Percentiles rank a stretch among this genome's conserved stretches.
These are phyloP conservation scores for Wickerhamomyces pijperi DNA, from an alignment of 805 yeast genomes.

Conservation along the genomic window DNA sequence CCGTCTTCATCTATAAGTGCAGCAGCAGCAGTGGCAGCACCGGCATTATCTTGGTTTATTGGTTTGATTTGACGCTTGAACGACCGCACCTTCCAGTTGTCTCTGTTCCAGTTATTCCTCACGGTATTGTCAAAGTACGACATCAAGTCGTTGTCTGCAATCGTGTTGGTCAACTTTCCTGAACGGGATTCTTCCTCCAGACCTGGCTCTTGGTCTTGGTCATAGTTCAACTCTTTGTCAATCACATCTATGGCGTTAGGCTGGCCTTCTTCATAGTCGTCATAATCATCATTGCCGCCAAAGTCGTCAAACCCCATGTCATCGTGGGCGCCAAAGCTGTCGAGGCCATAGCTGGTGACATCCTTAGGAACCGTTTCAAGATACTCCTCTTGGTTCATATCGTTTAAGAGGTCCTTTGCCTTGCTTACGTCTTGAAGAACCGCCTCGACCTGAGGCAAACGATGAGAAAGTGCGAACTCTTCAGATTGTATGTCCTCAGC, in stretches of 20 bases:
- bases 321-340: neutral
- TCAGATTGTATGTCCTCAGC: slow-evolving; percentile 15
- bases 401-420: slow-evolving; percentile 35
- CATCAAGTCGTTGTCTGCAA: slow-evolving; percentile 50
- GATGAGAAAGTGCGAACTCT: slow-evolving; percentile 50
- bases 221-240: slow-evolving; percentile 11
- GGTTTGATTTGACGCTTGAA: neutral
- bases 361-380: slow-evolving; percentile 13
- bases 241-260: slow-evolving; percentile 14
- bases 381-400: slow-evolving; percentile 24
- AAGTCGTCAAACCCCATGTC: slow-evolving; percentile 8
- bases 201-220: slow-evolving; percentile 9
- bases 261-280: slow-evolving; percentile 8
- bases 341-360: slow-evolving; percentile 6
- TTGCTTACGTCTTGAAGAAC: slow-evolving; percentile 45
- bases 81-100: slow-evolving; percentile 45
- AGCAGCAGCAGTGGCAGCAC: no score
- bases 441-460: slow-evolving; percentile 46
- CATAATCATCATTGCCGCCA: slow-evolving; percentile 16
- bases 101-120: slow-evolving; percentile 55
- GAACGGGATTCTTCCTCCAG: slow-evolving; percentile 6
- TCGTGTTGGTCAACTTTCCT: slow-evolving; percentile 8
- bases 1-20: neutral
- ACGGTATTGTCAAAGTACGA: slow-evolving; percentile 72
- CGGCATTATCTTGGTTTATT: no score